phyloP scores from a whole-genome alignment of 2,329 filamentous ascomycete genomes.

The Venturia pyrina region DNA sequence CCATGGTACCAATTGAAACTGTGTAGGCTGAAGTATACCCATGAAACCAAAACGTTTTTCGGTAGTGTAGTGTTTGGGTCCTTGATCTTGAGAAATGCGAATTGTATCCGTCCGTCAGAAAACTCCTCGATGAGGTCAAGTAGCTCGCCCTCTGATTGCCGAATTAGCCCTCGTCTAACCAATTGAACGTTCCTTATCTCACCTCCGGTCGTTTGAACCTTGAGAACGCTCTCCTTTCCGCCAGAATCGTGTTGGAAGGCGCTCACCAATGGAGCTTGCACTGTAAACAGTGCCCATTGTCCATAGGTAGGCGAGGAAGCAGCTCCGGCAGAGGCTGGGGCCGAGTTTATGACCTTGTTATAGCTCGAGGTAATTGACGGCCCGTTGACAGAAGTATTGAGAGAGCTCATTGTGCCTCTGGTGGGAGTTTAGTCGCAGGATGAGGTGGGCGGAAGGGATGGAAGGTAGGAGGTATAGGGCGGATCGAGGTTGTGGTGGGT shows the following conservation, averaged over 20 bases:
- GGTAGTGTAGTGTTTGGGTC: constrained; percentile 84
- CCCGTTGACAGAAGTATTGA: constrained; percentile 45
- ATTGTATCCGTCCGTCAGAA: constrained; percentile 92
- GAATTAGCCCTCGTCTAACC: not conserved
- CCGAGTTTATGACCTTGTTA: constrained; percentile 54
- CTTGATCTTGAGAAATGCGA: constrained; percentile 92
- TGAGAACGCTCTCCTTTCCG: constrained; percentile 84
- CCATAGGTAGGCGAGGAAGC: constrained; percentile 69
- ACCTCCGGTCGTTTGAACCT: constrained; percentile 89
- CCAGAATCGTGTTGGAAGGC: constrained; percentile 74
- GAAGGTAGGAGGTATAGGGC: not conserved
- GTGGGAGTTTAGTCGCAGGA: not conserved
- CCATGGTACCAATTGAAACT: not conserved
- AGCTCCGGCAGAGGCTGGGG: constrained; percentile 45
- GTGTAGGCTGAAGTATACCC: constrained; percentile 41
- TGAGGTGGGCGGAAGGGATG: not conserved
- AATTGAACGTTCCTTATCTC: constrained; percentile 18
- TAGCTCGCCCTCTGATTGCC: constrained; percentile 68
- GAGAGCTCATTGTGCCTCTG: no score
- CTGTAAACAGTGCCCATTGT: constrained; percentile 90
- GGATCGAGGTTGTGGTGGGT: not conserved
- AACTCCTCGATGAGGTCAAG: constrained; percentile 88
- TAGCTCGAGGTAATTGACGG: constrained; percentile 48
- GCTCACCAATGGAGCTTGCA: constrained; percentile 83
- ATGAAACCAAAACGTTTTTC: constrained; percentile 88